Base-by-base conservation (phyloP, 192 early-diverging fungal genomes). In the Diversispora eburnea region DNA sequence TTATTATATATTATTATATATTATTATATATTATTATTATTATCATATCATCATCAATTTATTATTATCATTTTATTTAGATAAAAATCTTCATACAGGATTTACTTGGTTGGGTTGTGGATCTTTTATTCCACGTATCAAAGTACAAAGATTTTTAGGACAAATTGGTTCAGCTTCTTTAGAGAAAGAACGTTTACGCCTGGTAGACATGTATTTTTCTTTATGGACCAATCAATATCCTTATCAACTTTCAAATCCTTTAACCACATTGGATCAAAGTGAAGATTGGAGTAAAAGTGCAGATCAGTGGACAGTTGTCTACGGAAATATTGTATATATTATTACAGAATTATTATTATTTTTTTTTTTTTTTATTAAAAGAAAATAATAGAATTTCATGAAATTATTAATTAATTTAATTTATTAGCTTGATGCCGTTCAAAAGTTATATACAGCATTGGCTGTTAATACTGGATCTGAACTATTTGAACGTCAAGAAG, bases 191-290 rank as follows among this genome's bases (percentile, higher is more conserved):
- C 73, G 79, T 19, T 70, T 85, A 46, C 74, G 73, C 41, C 64
- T 82, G 56, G 78, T 80, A 22, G 86, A 88, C 46, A 78, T 78
- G 73, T 88, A 86, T 58, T 88, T 88, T 59, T 82, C 84, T 15
- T 80, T 88, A 22, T 88, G 86, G 86, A 83, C 80, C 15, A 88
- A 88, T 62, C 84, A 88, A 64, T 88, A 85, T 56, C 86, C 86
- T 15, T 88, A 81, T 70, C 76, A 86, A 48, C 58, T 88, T 7
- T 80, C 78, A 20, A 84, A 86, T 64, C 81, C 80, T 10, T 73
- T 82, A 17, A 83, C 68, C 19, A 77, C 82, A 22, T 60, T 80
- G 64, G 79, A 80, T 43, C 76, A 83, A 63, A 79, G 76, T 56
- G 72, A 77, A 41, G 76, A 78, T 8, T 84, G 82, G 79, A 77